A percentile compares a stretch with the other conserved stretches of the same genome.
Conservation (phyloP, 352 stramenopile genomes). For the Globisporangium acanthophoron region DNA sequence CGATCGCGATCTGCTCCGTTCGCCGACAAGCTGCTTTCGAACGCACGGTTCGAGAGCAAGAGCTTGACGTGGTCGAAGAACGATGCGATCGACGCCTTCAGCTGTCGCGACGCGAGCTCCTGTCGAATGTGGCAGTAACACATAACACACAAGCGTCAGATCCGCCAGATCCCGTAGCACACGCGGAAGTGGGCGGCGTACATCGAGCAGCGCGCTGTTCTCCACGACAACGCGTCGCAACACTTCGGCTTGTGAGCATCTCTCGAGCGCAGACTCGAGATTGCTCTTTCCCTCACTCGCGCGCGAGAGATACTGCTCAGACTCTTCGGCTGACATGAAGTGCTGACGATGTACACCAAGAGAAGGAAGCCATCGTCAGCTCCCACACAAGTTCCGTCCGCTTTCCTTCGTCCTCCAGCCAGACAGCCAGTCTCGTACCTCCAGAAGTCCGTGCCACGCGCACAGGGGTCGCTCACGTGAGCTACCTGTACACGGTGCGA, state of each 20-base stretch:
- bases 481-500: background rate
- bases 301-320: constrained; percentile 23
- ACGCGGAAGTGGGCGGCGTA: constrained; percentile 5
- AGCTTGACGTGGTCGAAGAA: constrained; percentile 32
- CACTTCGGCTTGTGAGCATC: constrained; percentile 11
- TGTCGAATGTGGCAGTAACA: constrained; percentile 1
- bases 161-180: no score
- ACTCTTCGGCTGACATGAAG: constrained; percentile 19
- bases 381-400: constrained; percentile 1
- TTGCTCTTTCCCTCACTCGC: constrained; percentile 9
- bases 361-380: background rate
- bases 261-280: constrained; percentile 6
- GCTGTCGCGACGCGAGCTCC: constrained; percentile 33
- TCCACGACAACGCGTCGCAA: constrained; percentile 18
- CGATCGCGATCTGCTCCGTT: background rate
- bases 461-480: constrained; percentile 16
- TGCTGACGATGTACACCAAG: constrained; percentile 7
- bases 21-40: constrained; percentile 8
- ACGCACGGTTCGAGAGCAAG: constrained; percentile 22
- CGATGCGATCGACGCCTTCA: constrained; percentile 23
- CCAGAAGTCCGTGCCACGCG: constrained; percentile 22
- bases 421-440: constrained; percentile 13
- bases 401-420: background rate
- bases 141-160: background rate
- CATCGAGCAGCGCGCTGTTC: constrained; percentile 30